Conservation (phyloP, 805 yeast genomes). For the Jamesozyma lodderae region DNA sequence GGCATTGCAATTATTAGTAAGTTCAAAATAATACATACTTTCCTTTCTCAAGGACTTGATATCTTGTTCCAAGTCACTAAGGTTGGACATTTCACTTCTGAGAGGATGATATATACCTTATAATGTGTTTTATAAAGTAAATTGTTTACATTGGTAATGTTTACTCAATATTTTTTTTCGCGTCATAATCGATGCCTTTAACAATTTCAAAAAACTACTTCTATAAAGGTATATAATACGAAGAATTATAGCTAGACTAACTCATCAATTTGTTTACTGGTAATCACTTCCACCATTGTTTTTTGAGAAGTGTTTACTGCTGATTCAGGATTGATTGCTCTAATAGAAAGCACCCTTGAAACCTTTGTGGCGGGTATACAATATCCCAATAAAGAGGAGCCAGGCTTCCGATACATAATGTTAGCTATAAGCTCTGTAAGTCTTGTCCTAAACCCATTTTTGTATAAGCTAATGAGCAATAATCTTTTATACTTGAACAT, state of each 20-base stretch:
- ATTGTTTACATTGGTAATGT: too few species aligned
- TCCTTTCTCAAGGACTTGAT: slow-evolving; percentile 30
- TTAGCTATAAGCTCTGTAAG: slow-evolving; percentile 15
- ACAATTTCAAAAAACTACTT: neutral
- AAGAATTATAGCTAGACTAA: neutral
- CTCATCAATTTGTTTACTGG: slow-evolving; percentile 17
- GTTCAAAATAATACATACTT: slow-evolving; percentile 8
- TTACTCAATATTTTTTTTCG: neutral
- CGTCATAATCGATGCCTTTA: neutral
- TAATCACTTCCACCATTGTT: slow-evolving; percentile 10
- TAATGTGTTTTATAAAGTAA: neutral
- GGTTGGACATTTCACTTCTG: slow-evolving; percentile 18
- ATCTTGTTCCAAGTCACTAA: slow-evolving; percentile 31
- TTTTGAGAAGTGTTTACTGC: neutral
- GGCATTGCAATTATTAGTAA: neutral
- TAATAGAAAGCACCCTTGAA: slow-evolving; percentile 12
- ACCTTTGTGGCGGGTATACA: slow-evolving; percentile 20
- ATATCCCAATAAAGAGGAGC: slow-evolving; percentile 18
- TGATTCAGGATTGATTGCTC: too few species aligned
- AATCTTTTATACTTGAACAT: neutral
- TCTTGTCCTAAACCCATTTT: slow-evolving; percentile 12
- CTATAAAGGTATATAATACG: neutral
- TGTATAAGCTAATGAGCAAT: neutral
- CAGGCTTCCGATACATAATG: slow-evolving; percentile 16
- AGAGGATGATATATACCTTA: too few species aligned